Conservation (phyloP, 169 alveolate species). For the Plasmodium fragile region DNA sequence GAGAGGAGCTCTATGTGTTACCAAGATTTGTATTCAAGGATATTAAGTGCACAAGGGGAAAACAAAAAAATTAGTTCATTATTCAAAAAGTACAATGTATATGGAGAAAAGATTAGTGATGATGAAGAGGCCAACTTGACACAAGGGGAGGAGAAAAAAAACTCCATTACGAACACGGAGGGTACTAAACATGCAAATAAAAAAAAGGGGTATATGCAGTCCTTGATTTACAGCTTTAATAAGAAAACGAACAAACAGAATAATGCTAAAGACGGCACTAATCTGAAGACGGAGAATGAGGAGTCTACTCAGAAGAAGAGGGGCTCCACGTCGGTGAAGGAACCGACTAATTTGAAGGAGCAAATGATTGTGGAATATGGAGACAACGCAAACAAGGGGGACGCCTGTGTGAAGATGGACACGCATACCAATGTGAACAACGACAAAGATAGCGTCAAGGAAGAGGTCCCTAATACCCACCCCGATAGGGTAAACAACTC, state of each 20-base stretch:
- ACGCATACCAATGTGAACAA: neutral
- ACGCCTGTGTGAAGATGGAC: neutral
- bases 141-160: neutral
- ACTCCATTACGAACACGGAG: neutral
- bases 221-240: slow-evolving; percentile 65
- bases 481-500: neutral
- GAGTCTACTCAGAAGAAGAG: neutral
- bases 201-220: slow-evolving; percentile 55
- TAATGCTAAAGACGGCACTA: neutral
- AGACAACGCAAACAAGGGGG: neutral
- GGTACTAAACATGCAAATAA: slow-evolving; percentile 4
- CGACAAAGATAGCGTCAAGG: neutral
- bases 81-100: slow-evolving; percentile 23
- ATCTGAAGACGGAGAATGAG: neutral
- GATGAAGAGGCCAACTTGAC: neutral
- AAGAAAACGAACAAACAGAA: slow-evolving; percentile 31
- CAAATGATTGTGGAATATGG: neutral
- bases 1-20: slow-evolving; percentile 65
- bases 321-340: neutral
- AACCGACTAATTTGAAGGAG: neutral
- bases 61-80: slow-evolving; percentile 20
- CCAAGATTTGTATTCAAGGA: slow-evolving; percentile 31
- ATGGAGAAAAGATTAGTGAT: slow-evolving; percentile 5
- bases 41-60: neutral
- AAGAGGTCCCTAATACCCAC: neutral